Base-by-base conservation (phyloP, 306 rosid genomes). In the Corylus avellana region DNA sequence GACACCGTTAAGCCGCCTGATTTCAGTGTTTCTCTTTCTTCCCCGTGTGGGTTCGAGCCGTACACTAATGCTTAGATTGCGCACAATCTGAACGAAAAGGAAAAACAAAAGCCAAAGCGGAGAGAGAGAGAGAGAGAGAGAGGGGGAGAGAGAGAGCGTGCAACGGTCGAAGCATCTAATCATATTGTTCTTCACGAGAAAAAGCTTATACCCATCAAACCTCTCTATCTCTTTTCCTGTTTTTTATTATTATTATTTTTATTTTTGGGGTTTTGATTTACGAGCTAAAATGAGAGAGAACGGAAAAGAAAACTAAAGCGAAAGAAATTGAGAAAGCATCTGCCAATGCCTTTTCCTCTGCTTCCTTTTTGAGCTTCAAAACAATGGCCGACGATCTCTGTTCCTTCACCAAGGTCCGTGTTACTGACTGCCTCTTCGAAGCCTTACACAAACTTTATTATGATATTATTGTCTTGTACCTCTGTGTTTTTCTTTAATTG, bases 351-450 rank as follows among this genome's bases (percentile, higher is more conserved):
- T 88, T 89, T 91, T 90, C 86, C 66, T 75, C 76, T 29, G 57
- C 78, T 80, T 92, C 75, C 82, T 77, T 83, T 89, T 88, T 89
- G 89, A 91, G 86, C 92, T 79, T 77, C 77, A 66, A 77, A 76
- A 88, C 91, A 83, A 95, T 95, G 99, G 96, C 97, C 8, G 98
- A 93, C 75, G 94, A 90, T 84, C 91, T 77, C 50, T 82, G 84
- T 82, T 89, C 87, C 90, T 91, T 86, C 87, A 55, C 90, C 79
- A 93, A 95, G 98, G 99, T 95, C 54, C 59, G 85, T 47, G 63
- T 27, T 35, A 73, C 63, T 55, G 9, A 12, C 9, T 46, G 25
- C 48, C 50, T 22, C 64, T 64, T 82, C 66, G 39, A 22, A 79
- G 81, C 69, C 79, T 70, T n/a, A 37, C 75, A 14, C 37, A 14